Evolutionary conservation across 1,284 basidiomycete species (phyloP).

Genomic region (Malassezia sp.): DNA sequence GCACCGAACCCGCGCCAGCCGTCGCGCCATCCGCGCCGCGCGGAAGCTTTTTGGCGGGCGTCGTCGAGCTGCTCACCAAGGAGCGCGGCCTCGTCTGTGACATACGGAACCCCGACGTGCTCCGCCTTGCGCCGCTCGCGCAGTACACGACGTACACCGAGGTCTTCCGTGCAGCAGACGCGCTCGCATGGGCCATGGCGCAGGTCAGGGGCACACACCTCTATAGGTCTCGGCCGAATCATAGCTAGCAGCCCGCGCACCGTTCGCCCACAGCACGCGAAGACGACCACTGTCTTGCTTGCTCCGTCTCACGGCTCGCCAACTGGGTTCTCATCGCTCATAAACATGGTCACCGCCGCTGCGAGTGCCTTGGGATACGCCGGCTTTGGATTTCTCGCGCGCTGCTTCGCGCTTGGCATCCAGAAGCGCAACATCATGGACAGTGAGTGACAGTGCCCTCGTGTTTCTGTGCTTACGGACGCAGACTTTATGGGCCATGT

Average conservation of each 20-base stretch:
- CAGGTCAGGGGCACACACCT: no score
- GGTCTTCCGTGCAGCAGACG: slow-evolving; percentile 34
- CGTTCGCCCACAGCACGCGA: no score
- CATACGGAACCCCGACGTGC: slow-evolving; percentile 36
- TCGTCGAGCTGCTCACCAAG: slow-evolving; percentile 22
- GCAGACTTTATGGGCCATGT: slow-evolving; percentile 41
- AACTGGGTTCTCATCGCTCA: not conserved
- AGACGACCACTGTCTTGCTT: no score
- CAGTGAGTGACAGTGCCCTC: slow-evolving; percentile 24
- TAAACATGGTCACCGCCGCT: slow-evolving; percentile 12
- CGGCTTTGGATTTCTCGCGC: slow-evolving; percentile 40
- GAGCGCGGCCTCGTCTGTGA: slow-evolving; percentile 32
- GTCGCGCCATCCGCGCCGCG: slow-evolving; percentile 30
- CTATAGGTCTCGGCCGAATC: no score
- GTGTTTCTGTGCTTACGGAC: not conserved
- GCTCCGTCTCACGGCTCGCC: no score
- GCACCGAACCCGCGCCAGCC: slow-evolving; percentile 12
- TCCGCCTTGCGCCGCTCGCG: slow-evolving; percentile 38
- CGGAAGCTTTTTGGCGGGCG: slow-evolving; percentile 25
- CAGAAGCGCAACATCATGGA: slow-evolving; percentile 45
- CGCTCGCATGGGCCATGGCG: slow-evolving; percentile 10
- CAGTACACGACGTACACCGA: slow-evolving; percentile 35
- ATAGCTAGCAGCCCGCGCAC: no score
- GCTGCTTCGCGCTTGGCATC: slow-evolving; percentile 42
- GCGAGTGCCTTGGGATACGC: slow-evolving; percentile 41